Evolutionary conservation across 371 early-diverging fungal species (phyloP).

Genomic region (Mortierella sp.): DNA sequence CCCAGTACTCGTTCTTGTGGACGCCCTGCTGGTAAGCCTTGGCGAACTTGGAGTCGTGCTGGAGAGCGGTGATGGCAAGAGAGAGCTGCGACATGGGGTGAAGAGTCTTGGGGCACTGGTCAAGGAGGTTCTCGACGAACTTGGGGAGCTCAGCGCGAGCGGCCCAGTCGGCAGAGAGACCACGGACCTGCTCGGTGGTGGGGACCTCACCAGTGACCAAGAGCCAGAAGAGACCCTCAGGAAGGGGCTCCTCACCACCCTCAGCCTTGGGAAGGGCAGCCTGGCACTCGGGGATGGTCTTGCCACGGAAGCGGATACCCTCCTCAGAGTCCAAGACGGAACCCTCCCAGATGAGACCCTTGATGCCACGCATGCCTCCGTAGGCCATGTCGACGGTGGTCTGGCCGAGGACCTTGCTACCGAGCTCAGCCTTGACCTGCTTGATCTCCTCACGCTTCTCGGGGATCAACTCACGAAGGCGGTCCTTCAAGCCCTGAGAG

Average conservation of each 20-base stretch:
- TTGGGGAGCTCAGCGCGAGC: conserved; percentile 90
- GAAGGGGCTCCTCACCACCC: conserved; percentile 93
- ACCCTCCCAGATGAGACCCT: conserved; percentile 98
- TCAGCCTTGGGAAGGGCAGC: conserved; percentile 87
- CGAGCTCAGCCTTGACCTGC: conserved; percentile 90
- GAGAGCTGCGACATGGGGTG: conserved; percentile 99
- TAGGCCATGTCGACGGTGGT: conserved; percentile 98
- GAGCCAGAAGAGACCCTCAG: conserved; percentile 98
- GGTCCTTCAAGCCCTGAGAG: conserved; percentile 87
- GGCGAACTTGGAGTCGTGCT: conserved; percentile 95
- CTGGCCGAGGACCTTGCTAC: conserved; percentile 90
- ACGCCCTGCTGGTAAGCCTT: conserved; percentile 97
- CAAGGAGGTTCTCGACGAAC: conserved; percentile 96
- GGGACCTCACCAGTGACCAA: conserved; percentile 98
- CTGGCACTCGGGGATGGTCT: conserved; percentile 97
- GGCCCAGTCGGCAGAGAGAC: conserved; percentile 95
- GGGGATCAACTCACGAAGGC: conserved; percentile 92
- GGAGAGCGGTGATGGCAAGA: conserved; percentile 95
- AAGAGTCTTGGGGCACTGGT: conserved; percentile 96
- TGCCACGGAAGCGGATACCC: conserved; percentile 98
- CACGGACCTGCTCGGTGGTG: conserved; percentile 91
- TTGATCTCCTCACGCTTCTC: conserved; percentile 95
- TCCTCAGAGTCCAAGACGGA: conserved; percentile 98
- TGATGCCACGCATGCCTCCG: conserved; percentile 99
- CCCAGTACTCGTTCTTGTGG: conserved; percentile 97